phyloP scores from a whole-genome alignment of 768 basidiomycete species.

The Chiua virens region DNA sequence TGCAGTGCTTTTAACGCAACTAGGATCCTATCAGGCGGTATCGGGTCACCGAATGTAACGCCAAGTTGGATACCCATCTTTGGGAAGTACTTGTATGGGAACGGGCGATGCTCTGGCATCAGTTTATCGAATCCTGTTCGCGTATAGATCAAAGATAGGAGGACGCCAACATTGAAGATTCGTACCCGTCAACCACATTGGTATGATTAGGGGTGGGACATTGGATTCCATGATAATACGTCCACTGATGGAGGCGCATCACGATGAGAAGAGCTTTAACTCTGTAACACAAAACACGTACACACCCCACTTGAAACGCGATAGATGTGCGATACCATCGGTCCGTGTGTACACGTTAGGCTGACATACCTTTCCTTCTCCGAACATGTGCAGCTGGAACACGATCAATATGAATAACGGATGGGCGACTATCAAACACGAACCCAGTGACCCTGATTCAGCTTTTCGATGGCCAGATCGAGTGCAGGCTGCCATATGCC shows the following conservation, averaged over 20 bases:
- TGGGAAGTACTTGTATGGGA: constrained; percentile 74
- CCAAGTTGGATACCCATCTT: constrained; percentile 60
- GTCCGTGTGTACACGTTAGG: constrained; percentile 47
- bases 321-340: constrained; percentile 49
- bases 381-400: constrained; percentile 83
- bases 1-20: constrained; percentile 16
- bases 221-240: constrained; percentile 75
- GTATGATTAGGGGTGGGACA: constrained; percentile 76
- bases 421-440: constrained; percentile 23
- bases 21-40: constrained; percentile 44
- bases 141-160: background rate
- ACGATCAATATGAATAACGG: constrained; percentile 1
- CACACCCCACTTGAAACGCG: constrained; percentile 96
- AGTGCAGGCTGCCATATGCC: constrained; percentile 89
- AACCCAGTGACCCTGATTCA: constrained; percentile 88
- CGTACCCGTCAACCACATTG: constrained; percentile 91
- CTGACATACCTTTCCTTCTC: constrained; percentile 88
- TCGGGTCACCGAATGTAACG: constrained; percentile 79
- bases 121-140: constrained; percentile 74
- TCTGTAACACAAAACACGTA: constrained; percentile 43
- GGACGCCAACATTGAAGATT: background rate
- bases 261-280: background rate
- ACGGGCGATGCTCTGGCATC: constrained; percentile 84
- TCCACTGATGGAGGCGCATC: constrained; percentile 48
- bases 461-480: constrained; percentile 75